These are phyloP conservation scores for Salix udensis DNA, from an alignment of 345 rosid genomes.

Conservation along the genomic window DNA sequence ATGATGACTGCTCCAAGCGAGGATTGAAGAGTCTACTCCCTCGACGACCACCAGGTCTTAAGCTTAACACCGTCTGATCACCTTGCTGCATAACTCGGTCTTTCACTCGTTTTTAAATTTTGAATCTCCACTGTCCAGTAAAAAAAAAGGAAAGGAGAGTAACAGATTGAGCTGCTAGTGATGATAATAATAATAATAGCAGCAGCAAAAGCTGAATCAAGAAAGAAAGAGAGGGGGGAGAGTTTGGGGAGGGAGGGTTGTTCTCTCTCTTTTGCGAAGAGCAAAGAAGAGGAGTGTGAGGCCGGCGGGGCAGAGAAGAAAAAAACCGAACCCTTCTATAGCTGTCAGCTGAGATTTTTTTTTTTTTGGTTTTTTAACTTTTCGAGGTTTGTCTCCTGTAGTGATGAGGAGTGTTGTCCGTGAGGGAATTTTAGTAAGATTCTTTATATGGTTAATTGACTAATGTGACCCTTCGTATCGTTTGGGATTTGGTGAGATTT, in stretches of 20 bases:
- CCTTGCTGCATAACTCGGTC: slow-evolving; percentile 90
- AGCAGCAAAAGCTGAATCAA: background rate
- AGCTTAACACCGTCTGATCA: slow-evolving; percentile 89
- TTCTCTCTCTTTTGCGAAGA: slow-evolving; percentile 52
- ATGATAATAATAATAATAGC: background rate
- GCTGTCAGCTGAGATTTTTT: background rate
- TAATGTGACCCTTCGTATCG: too few species aligned
- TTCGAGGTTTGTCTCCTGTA: background rate
- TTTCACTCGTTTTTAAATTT: slow-evolving; percentile 17
- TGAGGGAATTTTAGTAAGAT: background rate
- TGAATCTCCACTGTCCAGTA: slow-evolving; percentile 36
- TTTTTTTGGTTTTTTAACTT: background rate
- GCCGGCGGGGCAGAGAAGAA: slow-evolving; percentile 17
- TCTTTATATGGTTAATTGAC: background rate
- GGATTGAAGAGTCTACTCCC: slow-evolving; percentile 69
- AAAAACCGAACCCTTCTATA: slow-evolving; percentile 43
- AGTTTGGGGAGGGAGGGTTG: background rate
- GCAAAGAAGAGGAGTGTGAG: slow-evolving; percentile 36
- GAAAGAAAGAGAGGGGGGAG: background rate
- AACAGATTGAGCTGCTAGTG: slow-evolving; percentile 32
- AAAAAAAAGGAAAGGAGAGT: background rate
- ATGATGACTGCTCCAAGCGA: slow-evolving; percentile 44
- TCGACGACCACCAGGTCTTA: slow-evolving; percentile 99
- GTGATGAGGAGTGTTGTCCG: background rate
- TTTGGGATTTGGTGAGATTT: too few species aligned